These are phyloP conservation scores for Rhynchosporium agropyri DNA, from an alignment of 2,329 filamentous ascomycete species.

Conservation along the genomic window DNA sequence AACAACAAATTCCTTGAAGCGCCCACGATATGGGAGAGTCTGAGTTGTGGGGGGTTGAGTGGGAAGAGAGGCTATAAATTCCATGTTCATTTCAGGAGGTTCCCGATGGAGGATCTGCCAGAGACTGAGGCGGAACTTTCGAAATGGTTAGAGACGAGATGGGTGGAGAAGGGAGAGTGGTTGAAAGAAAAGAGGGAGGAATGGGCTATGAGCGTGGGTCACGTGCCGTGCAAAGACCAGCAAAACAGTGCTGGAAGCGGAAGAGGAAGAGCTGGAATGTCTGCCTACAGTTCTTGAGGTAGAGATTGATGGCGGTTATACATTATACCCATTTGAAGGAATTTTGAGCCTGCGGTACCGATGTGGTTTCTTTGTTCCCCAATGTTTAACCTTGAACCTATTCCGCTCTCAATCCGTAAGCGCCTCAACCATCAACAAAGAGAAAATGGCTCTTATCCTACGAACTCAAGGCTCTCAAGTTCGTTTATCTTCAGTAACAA, in stretches of 20 bases:
- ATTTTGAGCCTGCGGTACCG: not conserved
- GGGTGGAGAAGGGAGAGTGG: slow-evolving; percentile 57
- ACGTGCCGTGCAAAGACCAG: too few relatives aligned
- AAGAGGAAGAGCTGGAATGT: too few relatives aligned
- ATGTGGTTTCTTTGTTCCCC: slow-evolving; percentile 1
- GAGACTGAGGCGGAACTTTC: slow-evolving; percentile 51
- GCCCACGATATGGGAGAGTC: slow-evolving; percentile 56
- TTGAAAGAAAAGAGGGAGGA: slow-evolving; percentile 50
- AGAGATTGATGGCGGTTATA: not conserved
- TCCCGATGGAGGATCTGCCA: slow-evolving; percentile 52
- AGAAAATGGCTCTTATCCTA: not conserved
- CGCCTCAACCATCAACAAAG: slow-evolving; percentile 12
- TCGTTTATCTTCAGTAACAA: not conserved
- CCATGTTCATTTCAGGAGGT: slow-evolving; percentile 54
- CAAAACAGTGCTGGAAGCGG: too few relatives aligned
- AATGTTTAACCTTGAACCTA: not conserved
- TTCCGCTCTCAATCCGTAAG: slow-evolving; percentile 9
- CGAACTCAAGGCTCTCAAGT: not conserved
- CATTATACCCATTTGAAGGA: not conserved
- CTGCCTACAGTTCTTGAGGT: not conserved
- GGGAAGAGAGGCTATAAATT: slow-evolving; percentile 49
- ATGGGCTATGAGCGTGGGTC: slow-evolving; percentile 42
- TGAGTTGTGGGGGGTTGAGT: slow-evolving; percentile 48
- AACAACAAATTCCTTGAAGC: slow-evolving; percentile 49
- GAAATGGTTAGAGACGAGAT: slow-evolving; percentile 55